These are phyloP conservation scores for Myriosclerotinia curreyana DNA, from an alignment of 2,329 filamentous ascomycete genomes.

Conservation along the genomic window DNA sequence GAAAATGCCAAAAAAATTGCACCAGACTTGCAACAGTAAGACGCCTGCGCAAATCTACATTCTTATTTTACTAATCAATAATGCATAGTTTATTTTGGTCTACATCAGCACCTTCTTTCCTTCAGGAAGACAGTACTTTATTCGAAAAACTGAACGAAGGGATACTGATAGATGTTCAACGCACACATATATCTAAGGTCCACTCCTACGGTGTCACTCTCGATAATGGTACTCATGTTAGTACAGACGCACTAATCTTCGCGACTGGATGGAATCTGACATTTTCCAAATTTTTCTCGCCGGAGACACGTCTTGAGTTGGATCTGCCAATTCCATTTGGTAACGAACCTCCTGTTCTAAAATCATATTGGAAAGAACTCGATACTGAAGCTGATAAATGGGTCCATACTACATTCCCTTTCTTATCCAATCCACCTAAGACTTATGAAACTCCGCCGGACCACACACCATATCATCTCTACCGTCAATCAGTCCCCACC, in stretches of 20 bases:
- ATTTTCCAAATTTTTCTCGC: slow-evolving; percentile 16
- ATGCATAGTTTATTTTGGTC: slow-evolving; percentile 17
- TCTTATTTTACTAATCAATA: slow-evolving; percentile 5
- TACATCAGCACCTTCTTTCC: slow-evolving; percentile 17
- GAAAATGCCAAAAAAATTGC: slow-evolving; percentile 20
- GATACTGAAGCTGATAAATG: slow-evolving; percentile 12
- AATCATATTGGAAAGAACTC: slow-evolving; percentile 15
- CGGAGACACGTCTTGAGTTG: slow-evolving; percentile 17
- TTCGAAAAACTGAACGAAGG: slow-evolving; percentile 14
- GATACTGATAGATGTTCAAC: slow-evolving; percentile 14
- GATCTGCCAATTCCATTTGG: slow-evolving; percentile 15
- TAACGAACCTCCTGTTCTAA: background rate
- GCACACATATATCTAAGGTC: slow-evolving; percentile 13
- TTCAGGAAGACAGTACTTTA: slow-evolving; percentile 12
- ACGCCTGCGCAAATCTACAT: background rate
- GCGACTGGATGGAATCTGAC: slow-evolving; percentile 22
- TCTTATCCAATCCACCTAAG: slow-evolving; percentile 19
- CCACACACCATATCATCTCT: slow-evolving; percentile 39
- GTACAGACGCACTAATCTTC: slow-evolving; percentile 15
- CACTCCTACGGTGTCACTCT: slow-evolving; percentile 3
- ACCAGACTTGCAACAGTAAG: slow-evolving; percentile 20
- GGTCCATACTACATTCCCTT: slow-evolving; percentile 21
- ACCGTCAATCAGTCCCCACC: slow-evolving; percentile 42
- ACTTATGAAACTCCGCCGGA: slow-evolving; percentile 11
- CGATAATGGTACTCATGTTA: slow-evolving; percentile 5